A percentile compares a stretch with the other conserved stretches of the same genome.
These are phyloP conservation scores for Triticum dicoccoides DNA, from an alignment of 176 grass and related monocot genomes.

Conservation along the genomic window DNA sequence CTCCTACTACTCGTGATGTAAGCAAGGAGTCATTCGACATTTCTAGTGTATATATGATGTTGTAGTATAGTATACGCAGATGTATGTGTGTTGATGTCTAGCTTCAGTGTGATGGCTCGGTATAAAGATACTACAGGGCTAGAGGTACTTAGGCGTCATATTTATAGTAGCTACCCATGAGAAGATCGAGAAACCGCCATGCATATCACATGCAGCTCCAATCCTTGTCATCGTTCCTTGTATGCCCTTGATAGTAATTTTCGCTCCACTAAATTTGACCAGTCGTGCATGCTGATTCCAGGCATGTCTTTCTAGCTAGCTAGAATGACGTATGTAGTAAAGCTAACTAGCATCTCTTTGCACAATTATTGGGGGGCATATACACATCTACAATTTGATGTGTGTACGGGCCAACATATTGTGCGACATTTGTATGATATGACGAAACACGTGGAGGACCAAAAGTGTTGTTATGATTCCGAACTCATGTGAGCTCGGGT, in stretches of 20 bases:
- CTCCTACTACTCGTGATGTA: slow-evolving; percentile 55
- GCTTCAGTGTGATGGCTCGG: neutral
- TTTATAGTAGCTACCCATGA: slow-evolving; percentile 21
- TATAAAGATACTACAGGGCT: neutral
- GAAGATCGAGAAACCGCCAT: neutral
- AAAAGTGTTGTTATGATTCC: too few species aligned
- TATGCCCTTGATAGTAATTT: neutral
- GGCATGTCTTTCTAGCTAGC: neutral
- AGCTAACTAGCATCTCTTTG: neutral
- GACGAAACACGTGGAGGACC: neutral
- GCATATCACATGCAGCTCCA: slow-evolving; percentile 9
- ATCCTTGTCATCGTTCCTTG: neutral
- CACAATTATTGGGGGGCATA: neutral
- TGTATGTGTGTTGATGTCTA: neutral
- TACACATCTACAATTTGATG: neutral
- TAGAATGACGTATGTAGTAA: neutral
- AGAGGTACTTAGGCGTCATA: neutral
- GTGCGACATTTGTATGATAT: neutral
- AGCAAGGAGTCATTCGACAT: slow-evolving; percentile 67
- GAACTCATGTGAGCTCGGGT: too few species aligned
- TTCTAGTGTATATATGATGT: neutral
- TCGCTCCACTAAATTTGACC: neutral
- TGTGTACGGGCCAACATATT: neutral
- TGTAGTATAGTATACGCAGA: neutral
- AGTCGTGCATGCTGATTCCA: neutral